Evolutionary conservation across 2,329 filamentous ascomycete species (phyloP).

Genomic region (Colletotrichum sp.): DNA sequence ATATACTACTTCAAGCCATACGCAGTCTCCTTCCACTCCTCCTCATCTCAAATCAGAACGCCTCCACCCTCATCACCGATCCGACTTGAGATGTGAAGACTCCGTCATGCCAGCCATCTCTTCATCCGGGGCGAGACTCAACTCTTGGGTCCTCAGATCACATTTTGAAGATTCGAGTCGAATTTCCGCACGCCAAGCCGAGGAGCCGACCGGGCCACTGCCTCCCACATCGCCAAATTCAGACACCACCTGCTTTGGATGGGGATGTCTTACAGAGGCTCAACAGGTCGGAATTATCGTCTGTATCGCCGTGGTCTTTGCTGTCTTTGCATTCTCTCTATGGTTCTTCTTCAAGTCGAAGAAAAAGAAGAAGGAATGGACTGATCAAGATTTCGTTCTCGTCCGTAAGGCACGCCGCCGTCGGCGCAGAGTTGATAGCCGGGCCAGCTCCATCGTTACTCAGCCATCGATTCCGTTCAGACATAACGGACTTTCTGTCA

Average conservation of each 20-base stretch:
- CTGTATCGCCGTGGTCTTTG: conserved; percentile 32
- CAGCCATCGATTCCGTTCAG: conserved; percentile 7
- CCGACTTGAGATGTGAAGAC: not conserved
- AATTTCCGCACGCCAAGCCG: not conserved
- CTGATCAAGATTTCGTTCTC: conserved; percentile 4
- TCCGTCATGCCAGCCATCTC: not conserved
- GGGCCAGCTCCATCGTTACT: not conserved
- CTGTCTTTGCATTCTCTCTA: conserved; percentile 33
- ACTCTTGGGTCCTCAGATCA: no score
- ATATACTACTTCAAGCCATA: not conserved
- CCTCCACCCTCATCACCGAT: not conserved
- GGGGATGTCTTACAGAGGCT: conserved; percentile 41
- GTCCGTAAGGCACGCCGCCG: conserved; percentile 6
- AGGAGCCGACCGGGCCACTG: not conserved
- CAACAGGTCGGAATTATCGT: conserved; percentile 46
- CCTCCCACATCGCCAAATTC: not conserved
- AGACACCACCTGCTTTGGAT: conserved; percentile 33
- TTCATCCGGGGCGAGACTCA: not conserved
- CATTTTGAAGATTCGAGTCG: not conserved
- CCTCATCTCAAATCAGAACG: not conserved
- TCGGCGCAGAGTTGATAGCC: not conserved
- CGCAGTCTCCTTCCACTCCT: not conserved
- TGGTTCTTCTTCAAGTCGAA: conserved; percentile 34
- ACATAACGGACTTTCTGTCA: not conserved
- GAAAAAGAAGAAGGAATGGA: conserved; percentile 7